These are phyloP conservation scores for Eutrema japonicum DNA, from an alignment of 345 rosid genomes.

Conservation along the genomic window DNA sequence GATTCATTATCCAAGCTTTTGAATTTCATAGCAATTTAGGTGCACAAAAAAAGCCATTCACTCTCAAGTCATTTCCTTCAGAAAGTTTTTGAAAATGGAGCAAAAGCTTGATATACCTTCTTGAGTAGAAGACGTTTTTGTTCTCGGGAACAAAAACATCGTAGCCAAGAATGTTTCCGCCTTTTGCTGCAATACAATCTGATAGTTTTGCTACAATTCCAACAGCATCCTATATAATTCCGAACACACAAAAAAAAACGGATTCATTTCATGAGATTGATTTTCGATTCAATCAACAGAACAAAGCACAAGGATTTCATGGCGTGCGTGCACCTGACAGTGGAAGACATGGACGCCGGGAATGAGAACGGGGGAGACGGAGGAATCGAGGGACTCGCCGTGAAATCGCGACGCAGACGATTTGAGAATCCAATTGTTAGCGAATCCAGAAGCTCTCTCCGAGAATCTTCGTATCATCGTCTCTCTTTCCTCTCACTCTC, in stretches of 20 bases:
- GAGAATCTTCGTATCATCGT: conserved; percentile 37
- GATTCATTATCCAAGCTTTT: not conserved
- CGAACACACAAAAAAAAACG: not conserved
- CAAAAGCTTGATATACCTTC: conserved; percentile 12
- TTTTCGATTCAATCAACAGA: not conserved
- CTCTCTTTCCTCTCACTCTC: conserved; percentile 15
- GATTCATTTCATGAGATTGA: not conserved
- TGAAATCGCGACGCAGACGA: conserved; percentile 45
- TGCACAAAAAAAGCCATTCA: not conserved
- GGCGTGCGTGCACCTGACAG: conserved; percentile 64
- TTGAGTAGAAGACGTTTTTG: conserved; percentile 59
- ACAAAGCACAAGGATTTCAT: not conserved
- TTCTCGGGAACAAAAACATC: conserved; percentile 91
- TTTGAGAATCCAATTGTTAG: conserved; percentile 49
- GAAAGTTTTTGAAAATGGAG: not conserved
- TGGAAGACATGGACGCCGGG: conserved; percentile 92
- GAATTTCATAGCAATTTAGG: not conserved
- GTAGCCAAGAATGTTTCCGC: conserved; percentile 90
- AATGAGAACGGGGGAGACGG: conserved; percentile 55
- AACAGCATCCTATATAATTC: conserved; percentile 35
- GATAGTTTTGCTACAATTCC: conserved; percentile 83
- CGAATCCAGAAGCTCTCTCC: conserved; percentile 6
- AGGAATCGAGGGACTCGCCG: conserved; percentile 52
- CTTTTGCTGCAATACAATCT: conserved; percentile 88
- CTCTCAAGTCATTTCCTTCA: not conserved